These are phyloP conservation scores for Aspergillus quadricinctus DNA, from an alignment of 2,329 filamentous ascomycete genomes.

Conservation along the genomic window DNA sequence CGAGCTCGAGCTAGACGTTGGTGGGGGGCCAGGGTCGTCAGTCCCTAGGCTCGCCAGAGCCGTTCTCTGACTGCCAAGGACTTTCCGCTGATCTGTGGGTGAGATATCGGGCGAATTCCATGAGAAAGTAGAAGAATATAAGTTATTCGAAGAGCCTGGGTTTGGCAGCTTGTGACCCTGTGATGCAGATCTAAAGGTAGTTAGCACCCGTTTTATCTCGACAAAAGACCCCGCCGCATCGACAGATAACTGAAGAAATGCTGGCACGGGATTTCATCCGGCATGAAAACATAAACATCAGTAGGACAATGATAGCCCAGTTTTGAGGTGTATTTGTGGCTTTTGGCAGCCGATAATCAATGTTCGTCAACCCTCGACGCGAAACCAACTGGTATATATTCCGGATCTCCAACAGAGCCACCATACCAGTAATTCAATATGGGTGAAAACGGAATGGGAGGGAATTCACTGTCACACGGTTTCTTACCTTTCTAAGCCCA, in stretches of 20 bases:
- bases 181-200: constrained; percentile 18
- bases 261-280: background rate
- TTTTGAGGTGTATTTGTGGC: background rate
- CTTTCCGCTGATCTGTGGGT: constrained; percentile 34
- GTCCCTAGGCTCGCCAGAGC: constrained; percentile 28
- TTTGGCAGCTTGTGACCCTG: constrained; percentile 16
- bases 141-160: constrained; percentile 20
- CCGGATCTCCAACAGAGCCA: background rate
- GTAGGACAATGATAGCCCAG: background rate
- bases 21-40: constrained; percentile 22
- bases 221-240: background rate
- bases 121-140: constrained; percentile 31
- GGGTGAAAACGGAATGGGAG: background rate
- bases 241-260: background rate
- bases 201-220: constrained; percentile 7
- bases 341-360: background rate
- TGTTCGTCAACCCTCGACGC: background rate
- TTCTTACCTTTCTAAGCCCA: constrained; percentile 32
- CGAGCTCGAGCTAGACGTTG: constrained; percentile 17
- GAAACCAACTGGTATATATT: background rate
- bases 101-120: constrained; percentile 35
- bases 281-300: background rate
- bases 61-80: constrained; percentile 32
- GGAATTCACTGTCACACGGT: background rate
- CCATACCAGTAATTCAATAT: background rate